Evolutionary conservation across 2,329 filamentous ascomycete species (phyloP).

Genomic region (Dissoconium aciculare): DNA sequence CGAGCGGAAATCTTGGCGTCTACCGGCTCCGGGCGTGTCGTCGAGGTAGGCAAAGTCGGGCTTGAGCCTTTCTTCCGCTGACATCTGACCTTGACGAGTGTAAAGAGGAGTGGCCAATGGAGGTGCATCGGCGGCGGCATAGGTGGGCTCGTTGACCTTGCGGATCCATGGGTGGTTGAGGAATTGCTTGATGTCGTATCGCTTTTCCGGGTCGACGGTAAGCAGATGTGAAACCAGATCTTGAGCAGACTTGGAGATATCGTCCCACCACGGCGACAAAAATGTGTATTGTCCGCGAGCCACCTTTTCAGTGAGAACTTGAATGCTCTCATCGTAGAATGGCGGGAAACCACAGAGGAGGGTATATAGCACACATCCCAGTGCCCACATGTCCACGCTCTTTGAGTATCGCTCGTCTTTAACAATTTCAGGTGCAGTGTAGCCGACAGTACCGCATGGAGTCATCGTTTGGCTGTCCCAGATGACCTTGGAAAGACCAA

Average conservation of each 20-base stretch:
- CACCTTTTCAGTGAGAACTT: slow-evolving; percentile 93
- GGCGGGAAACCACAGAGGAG: slow-evolving; percentile 93
- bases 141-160: slow-evolving; percentile 51
- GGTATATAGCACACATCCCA: slow-evolving; percentile 94
- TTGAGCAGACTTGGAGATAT: slow-evolving; percentile 88
- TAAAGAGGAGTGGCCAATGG: slow-evolving; percentile 53
- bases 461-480: slow-evolving; percentile 99
- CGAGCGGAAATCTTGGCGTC: slow-evolving; percentile 81
- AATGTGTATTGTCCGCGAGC: slow-evolving; percentile 95
- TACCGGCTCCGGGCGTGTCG: slow-evolving; percentile 41
- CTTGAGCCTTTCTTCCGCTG: slow-evolving; percentile 28
- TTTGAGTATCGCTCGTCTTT: slow-evolving; percentile 98
- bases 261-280: slow-evolving; percentile 97
- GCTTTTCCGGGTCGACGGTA: slow-evolving; percentile 87
- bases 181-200: slow-evolving; percentile 87
- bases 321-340: slow-evolving; percentile 97
- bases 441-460: slow-evolving; percentile 95
- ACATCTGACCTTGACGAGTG: slow-evolving; percentile 38
- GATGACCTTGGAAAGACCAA: slow-evolving; percentile 91
- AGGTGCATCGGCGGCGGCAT: slow-evolving; percentile 52
- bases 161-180: slow-evolving; percentile 88
- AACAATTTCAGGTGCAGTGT: slow-evolving; percentile 95
- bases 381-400: slow-evolving; percentile 97
- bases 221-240: slow-evolving; percentile 87
- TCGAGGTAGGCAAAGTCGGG: slow-evolving; percentile 39